Evolutionary conservation across 1,284 basidiomycete species (phyloP), one percentile per base, ranked within the genome.

Genomic region (Inonotus obliquus): DNA sequence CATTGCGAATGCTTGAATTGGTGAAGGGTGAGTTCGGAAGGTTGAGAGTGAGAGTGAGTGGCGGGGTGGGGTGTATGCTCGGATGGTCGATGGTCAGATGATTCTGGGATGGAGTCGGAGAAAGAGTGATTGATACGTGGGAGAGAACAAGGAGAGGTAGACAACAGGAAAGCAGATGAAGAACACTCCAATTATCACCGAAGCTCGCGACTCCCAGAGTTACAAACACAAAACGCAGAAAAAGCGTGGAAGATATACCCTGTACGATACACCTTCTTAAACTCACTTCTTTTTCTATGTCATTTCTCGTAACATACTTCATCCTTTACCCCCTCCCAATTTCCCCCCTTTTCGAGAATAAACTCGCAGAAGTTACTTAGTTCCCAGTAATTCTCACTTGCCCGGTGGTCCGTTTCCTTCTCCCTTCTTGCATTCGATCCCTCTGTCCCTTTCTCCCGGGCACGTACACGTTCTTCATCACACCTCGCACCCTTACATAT

Each of bases 211-310:
- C n/a, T n/a, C 35, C 14, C 9, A 23, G 10, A 37, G 14, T 4
- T n/a, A 55, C 23, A 4, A 21, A 25, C 14, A 27, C 47, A n/a
- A n/a, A n/a, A 4, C 32, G 9, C 32, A 32, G 32, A 32, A 32
- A 32, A 32, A 32, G 32, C 9, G n/a, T 32, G 47, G 4, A 25
- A 49, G 53, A 49, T 48, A 59, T 59, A 59, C 59, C 52, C 59
- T 60, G 59, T 60, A 60, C 45, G 27, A 60, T 60, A 59, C 41
- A 45, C 41, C 41, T n/a, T n/a, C n/a, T n/a, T n/a, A n/a, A n/a
- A n/a, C n/a, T n/a, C n/a, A n/a, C n/a, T n/a, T n/a, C n/a, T n/a
- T n/a, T n/a, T n/a, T n/a, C n/a, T n/a, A n/a, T n/a, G n/a, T n/a
- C n/a, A n/a, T n/a, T n/a, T n/a, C n/a, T n/a, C n/a, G n/a, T n/a